phyloP scores from a whole-genome alignment of 148 eudicot species.

The Rhododendron molle region DNA sequence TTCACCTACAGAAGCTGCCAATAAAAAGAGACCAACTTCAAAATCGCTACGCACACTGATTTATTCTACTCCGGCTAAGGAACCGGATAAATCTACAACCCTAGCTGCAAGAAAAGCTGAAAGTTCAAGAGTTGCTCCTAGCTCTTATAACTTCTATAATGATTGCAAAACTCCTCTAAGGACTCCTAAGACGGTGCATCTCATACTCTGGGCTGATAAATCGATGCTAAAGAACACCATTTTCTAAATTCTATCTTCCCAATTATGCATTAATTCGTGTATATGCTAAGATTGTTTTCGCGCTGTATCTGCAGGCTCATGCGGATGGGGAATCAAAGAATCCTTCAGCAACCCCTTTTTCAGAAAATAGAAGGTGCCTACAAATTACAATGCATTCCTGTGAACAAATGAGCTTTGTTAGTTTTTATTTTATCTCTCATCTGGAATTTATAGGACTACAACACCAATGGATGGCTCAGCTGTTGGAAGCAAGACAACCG shows the following conservation, averaged over 20 bases:
- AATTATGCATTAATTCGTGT: background rate
- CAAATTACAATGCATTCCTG: background rate
- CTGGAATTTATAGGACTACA: slow-evolving; percentile 21
- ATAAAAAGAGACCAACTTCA: slow-evolving; percentile 45
- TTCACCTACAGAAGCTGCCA: slow-evolving; percentile 24
- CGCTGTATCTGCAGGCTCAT: slow-evolving; percentile 23
- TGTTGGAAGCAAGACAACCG: slow-evolving; percentile 38
- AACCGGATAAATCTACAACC: slow-evolving; percentile 29
- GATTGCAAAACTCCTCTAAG: slow-evolving; percentile 43
- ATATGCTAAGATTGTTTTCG: background rate
- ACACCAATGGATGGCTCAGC: slow-evolving; percentile 25
- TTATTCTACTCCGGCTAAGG: slow-evolving; percentile 32
- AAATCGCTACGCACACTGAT: slow-evolving; percentile 40
- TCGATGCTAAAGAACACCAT: background rate
- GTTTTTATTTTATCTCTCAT: background rate
- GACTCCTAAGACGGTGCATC: slow-evolving; percentile 46
- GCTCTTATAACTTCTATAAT: slow-evolving; percentile 35
- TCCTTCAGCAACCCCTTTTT: slow-evolving; percentile 27
- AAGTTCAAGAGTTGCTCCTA: slow-evolving; percentile 27
- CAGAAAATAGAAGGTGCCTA: slow-evolving; percentile 27
- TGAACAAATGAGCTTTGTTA: background rate
- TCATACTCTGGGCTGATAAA: background rate
- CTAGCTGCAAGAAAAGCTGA: slow-evolving; percentile 39
- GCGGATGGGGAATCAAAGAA: slow-evolving; percentile 16
- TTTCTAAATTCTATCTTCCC: background rate